Conservation (phyloP, 768 basidiomycete species). For the Tylopilus plumbeoviolaceoides region DNA sequence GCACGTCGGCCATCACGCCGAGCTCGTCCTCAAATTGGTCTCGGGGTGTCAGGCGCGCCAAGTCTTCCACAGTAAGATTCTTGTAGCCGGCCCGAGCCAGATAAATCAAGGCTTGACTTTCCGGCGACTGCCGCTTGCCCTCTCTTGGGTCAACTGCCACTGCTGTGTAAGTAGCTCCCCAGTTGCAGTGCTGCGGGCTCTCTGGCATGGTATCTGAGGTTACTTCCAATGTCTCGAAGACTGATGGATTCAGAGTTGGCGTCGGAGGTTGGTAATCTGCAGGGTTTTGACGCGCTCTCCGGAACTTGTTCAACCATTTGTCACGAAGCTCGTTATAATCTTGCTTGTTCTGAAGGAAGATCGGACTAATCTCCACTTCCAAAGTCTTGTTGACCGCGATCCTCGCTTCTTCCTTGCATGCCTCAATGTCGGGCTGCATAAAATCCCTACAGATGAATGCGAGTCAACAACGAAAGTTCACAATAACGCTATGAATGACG, state of each 20-base stretch:
- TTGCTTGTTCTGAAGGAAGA: constrained; percentile 35
- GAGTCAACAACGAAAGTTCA: neutral
- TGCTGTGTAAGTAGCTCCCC: no score
- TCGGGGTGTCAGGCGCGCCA: constrained; percentile 22
- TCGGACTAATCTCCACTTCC: constrained; percentile 35
- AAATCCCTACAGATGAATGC: constrained; percentile 20
- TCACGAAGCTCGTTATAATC: constrained; percentile 20
- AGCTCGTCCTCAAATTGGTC: constrained; percentile 41
- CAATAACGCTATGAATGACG: constrained; percentile 3
- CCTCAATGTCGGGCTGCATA: constrained; percentile 28
- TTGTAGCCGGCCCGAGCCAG: constrained; percentile 32
- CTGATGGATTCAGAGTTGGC: no score
- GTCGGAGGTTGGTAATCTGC: neutral
- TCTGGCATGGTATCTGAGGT: no score
- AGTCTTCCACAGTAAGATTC: constrained; percentile 19
- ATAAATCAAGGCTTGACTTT: constrained; percentile 18
- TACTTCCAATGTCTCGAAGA: no score
- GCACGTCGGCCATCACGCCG: constrained; percentile 49
- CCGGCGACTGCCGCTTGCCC: no score
- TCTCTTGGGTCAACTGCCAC: no score
- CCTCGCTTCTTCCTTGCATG: constrained; percentile 21
- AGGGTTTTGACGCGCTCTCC: constrained; percentile 7
- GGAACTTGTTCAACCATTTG: constrained; percentile 27
- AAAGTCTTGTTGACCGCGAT: constrained; percentile 32
- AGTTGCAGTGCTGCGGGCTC: no score